A percentile compares a stretch with the other conserved stretches of the same genome.
phyloP scores from a whole-genome alignment of 306 rosid species.

The Casuarina cunninghamiana region DNA sequence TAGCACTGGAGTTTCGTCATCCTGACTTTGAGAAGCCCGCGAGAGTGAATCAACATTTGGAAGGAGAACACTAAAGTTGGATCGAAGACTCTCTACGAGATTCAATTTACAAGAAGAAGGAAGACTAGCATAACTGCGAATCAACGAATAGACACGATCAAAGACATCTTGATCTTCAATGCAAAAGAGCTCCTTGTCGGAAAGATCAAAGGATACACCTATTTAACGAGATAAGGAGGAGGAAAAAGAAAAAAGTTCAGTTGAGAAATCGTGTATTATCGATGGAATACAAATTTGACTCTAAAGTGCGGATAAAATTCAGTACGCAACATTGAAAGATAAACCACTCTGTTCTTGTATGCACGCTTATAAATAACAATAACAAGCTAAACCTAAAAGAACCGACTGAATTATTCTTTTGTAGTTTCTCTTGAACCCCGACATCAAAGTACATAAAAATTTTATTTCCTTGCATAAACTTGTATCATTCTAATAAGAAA shows the following conservation, averaged over 20 bases:
- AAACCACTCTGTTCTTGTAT: neutral
- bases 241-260: neutral
- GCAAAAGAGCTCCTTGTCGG: conserved; percentile 75
- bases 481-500: no score
- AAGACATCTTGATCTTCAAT: conserved; percentile 83
- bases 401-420: neutral
- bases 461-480: neutral
- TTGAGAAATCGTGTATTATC: neutral
- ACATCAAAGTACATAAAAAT: neutral
- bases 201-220: conserved; percentile 91
- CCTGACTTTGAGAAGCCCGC: conserved; percentile 53
- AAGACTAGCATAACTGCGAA: conserved; percentile 48
- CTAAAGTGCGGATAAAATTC: neutral
- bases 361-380: neutral
- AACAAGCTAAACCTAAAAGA: neutral
- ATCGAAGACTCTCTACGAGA: conserved; percentile 82
- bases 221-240: neutral
- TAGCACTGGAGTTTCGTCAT: conserved; percentile 38
- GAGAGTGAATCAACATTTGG: conserved; percentile 83
- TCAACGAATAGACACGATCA: conserved; percentile 74
- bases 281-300: neutral
- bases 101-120: conserved; percentile 62
- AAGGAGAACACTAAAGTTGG: conserved; percentile 86
- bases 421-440: neutral
- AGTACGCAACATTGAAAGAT: neutral